phyloP scores from a whole-genome alignment of 495 filamentous ascomycete genomes.

The Penicillium lividum region DNA sequence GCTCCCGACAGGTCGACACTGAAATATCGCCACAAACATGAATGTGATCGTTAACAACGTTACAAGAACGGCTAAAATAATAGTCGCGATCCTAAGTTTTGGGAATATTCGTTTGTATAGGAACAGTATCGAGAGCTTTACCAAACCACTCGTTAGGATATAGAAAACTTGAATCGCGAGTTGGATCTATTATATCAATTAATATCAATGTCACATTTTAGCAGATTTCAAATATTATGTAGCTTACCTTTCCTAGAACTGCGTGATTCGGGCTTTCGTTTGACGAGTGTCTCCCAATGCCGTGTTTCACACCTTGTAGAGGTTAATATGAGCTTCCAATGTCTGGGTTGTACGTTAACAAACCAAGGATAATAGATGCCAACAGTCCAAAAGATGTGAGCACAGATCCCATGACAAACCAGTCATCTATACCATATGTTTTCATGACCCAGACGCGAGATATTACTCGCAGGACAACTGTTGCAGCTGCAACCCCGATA shows the following conservation, averaged over 20 bases:
- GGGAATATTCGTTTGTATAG: constrained; percentile 9
- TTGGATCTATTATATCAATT: background rate
- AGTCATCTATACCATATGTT: background rate
- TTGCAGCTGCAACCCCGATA: background rate
- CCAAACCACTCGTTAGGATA: background rate
- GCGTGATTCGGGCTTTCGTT: background rate
- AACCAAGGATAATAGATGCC: background rate
- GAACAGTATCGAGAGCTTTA: constrained; percentile 8
- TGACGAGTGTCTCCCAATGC: background rate
- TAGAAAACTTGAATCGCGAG: constrained; percentile 7
- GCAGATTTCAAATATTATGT: no score
- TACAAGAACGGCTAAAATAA: background rate
- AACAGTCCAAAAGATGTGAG: background rate
- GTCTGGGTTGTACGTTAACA: background rate
- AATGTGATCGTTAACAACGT: background rate
- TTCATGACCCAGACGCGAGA: background rate
- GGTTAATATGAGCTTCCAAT: background rate
- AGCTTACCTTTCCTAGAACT: no score
- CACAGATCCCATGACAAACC: background rate
- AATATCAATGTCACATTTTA: no score
- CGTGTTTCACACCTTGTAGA: background rate
- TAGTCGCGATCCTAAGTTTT: background rate
- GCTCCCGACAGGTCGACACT: constrained; percentile 1
- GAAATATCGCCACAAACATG: constrained; percentile 7
- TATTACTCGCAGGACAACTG: background rate